Evolutionary conservation across 345 rosid species (phyloP), one percentile per base, ranked within the genome.

Genomic region (Reutealis trisperma): DNA sequence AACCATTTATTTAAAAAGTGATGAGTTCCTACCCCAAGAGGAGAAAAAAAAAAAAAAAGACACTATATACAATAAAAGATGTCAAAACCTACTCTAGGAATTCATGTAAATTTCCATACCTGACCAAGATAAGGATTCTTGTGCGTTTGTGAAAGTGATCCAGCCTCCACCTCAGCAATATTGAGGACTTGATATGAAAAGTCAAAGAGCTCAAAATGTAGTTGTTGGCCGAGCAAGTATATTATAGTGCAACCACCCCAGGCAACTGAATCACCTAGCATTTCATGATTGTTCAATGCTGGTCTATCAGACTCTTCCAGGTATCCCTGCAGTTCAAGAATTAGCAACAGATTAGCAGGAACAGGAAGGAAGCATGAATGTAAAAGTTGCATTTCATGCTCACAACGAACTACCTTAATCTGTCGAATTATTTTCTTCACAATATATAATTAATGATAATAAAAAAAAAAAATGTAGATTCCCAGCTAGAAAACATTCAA

Each of bases 161-260:
- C 90, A 63, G 92, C 91, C 81, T 96, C 98, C 55, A 91, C 98
- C 80, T 96, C 99, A 12, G 98, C 97, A 74, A 92, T 92, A 84
- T 94, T 92, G 60, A 96, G 98, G 84, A 96, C 89, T 88, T 96
- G 97, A 85, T 96, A 87, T 42, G 97, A 94, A 81, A 96, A 96
- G 84, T 94, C 97, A 74, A 96, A 94, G 61, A 92, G 90, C 92
- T 96, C 98, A 82, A 94, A 96, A 83, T 92, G 99, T 81, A 96
- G 90, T 85, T 94, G 97, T 73, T 96, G 99, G 27, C 99, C 99
- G 16, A 96, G 99, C 84, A 94, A 83, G 89, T 91, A 94, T 51
- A 94, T 90, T 76, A 96, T 89, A 71, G 99, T 96, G 79, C 99
- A 96, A 63, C 99, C 97, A 71, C 99, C 99, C 98, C 99, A 94